Evolutionary conservation across 1,139 yeast species (phyloP).

Genomic region (Magnusiomyces ingens): DNA sequence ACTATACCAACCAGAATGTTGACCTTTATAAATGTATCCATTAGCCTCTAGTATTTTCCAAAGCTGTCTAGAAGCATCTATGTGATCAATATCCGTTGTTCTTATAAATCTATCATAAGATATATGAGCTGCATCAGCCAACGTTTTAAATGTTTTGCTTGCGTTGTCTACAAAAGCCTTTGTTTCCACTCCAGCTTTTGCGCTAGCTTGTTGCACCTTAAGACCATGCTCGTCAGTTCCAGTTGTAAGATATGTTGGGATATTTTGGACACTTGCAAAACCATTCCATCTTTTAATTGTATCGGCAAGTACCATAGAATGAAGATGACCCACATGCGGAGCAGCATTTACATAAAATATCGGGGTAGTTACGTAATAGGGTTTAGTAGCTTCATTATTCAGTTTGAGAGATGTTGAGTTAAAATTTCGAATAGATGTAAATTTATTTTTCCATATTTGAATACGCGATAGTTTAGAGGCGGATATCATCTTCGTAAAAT

Average conservation of each 20-base stretch:
- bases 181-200: constrained; percentile 50
- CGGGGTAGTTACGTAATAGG: constrained; percentile 72
- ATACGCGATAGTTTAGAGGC: neutral
- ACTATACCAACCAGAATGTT: constrained; percentile 92
- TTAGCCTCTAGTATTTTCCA: constrained; percentile 58
- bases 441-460: no score
- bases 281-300: constrained; percentile 66
- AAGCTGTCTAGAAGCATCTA: constrained; percentile 52
- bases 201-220: constrained; percentile 75
- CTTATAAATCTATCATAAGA: constrained; percentile 73
- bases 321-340: constrained; percentile 93
- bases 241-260: constrained; percentile 57
- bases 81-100: constrained; percentile 82
- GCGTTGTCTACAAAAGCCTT: constrained; percentile 66
- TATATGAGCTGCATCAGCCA: constrained; percentile 54
- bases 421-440: neutral
- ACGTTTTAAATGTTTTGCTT: constrained; percentile 52
- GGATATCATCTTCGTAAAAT: neutral
- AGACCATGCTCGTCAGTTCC: constrained; percentile 98
- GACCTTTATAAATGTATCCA: constrained; percentile 72
- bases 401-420: neutral
- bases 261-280: constrained; percentile 35
- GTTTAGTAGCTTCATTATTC: constrained; percentile 16
- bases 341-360: constrained; percentile 93
- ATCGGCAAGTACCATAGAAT: constrained; percentile 81